Conservation (phyloP, 768 basidiomycete genomes). For the Phlebiopsis gigantea region DNA sequence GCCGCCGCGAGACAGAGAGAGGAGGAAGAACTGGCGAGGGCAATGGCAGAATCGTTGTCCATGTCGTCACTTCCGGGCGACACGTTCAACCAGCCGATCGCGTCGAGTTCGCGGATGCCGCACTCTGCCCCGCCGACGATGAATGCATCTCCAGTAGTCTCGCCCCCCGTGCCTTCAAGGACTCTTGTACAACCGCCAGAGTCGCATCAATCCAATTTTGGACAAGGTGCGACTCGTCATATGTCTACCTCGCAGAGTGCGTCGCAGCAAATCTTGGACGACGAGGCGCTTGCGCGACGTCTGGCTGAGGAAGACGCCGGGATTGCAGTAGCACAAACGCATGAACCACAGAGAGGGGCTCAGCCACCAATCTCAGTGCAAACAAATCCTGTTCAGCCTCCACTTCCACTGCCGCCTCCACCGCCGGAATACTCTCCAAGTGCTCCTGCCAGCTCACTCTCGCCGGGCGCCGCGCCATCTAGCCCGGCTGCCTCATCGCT, state of each 20-base stretch:
- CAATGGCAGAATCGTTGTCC: constrained; percentile 48
- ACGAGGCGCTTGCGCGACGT: constrained; percentile 40
- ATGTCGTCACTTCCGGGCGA: neutral
- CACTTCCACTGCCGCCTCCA: neutral
- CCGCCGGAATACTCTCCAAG: neutral
- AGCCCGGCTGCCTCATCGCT: no score
- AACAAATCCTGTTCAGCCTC: neutral
- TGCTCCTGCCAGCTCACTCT: neutral
- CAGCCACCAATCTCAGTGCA: no score
- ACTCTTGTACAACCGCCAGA: no score
- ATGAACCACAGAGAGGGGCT: no score
- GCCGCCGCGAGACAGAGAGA: constrained; percentile 30
- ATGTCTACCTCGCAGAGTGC: neutral
- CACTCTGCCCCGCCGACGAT: neutral
- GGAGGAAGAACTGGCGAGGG: constrained; percentile 62
- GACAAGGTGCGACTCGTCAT: neutral
- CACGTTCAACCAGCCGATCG: neutral
- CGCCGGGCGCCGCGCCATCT: neutral
- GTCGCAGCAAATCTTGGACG: constrained; percentile 25
- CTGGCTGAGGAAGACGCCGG: constrained; percentile 26
- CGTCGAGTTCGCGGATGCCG: neutral
- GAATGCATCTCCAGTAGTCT: neutral
- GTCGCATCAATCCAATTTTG: neutral
- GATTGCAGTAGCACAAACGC: no score
- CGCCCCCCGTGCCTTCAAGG: neutral